Base-by-base conservation (phyloP, 1,284 basidiomycete species). In the Hymenochaete sp. region DNA sequence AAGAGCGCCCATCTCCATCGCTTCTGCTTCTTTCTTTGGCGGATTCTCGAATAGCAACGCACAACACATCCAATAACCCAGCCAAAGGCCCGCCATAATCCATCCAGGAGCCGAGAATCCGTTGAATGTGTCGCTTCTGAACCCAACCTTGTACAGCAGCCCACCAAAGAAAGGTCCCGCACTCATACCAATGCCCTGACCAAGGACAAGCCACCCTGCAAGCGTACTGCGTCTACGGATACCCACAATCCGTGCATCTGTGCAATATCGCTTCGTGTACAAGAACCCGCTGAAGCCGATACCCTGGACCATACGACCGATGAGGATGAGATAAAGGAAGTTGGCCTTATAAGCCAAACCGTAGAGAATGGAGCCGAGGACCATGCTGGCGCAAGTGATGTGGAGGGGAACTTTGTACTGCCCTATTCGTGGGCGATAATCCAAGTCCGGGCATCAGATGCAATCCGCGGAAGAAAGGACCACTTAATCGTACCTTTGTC, bases 21-120 rank as follows among this genome's bases (percentile, higher is more conserved):
- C 28, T 14, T 9, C 14, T 14, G 28, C 28, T 31, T 9, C 9
- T 31, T 9, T 31, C 9, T 9, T 31, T 31, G 28, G 9, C 9
- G 28, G 9, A 31, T 82, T 80, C 52, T 81, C 65, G 56, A 75
- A 82, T 41, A 67, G 65, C 13, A 64, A 45, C 9, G 61, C 29
- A 18, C 19, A 35, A 3, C 33, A 54, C 4, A 63, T 56, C 69
- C 74, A 76, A 57, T 79, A 82, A 4, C 70, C 52, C 5, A 63
- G 56, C 70, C 76, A 82, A 7, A 71, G 57, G 2, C 51, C 62
- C 0, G 77, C 72, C 70, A 82, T 77, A 32, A 82, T 45, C 80
- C 82, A 84, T 1, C 73, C 79, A 1, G 79, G 78, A 50, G 77
- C 75, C 0, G 77, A 82, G 52, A 68, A 79, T 2, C 82, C 80